Base-by-base conservation (phyloP, 2,329 filamentous ascomycete species). In the Neofusicoccum cordaticola region DNA sequence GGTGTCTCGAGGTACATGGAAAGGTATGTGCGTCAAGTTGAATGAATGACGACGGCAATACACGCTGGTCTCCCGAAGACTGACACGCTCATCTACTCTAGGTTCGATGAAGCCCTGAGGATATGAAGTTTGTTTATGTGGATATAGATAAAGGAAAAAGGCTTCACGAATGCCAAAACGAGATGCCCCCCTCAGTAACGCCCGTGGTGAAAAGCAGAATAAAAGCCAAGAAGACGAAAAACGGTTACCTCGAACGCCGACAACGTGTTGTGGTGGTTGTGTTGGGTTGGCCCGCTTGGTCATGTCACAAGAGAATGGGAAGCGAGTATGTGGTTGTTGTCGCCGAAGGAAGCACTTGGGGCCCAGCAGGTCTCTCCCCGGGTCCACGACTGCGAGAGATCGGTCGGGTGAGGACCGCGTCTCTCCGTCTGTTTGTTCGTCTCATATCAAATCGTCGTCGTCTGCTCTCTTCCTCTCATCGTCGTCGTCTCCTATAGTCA, bases 401-500 rank as follows among this genome's bases (percentile, higher is more conserved):
- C 12, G 15, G 35, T 35, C 39, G 7, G 41, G 12, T 31, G 17
- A 35, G 4, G 27, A 15, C 35, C 39, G n/a, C 27, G 12, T 51
- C 50, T 37, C 56, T 60, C 56, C 56, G 56, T 60, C 56, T 60
- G 41, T 41, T 60, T 60, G 42, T 60, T 60, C 56, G 56, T 60
- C 42, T 60, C 56, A 31, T 47, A 37, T 34, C 15, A 12, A 9
- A 11, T 61, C 42, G 13, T 50, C 58, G 27, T 48, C 39, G 0
- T 34, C 27, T 50, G n/a, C 11, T 15, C 15, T 17, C 47, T 50
- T 50, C 47, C 7, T 50, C 27, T 39, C 37, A 8, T 50, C 47
- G 42, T 39, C 27, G 39, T 39, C 37, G 19, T 39, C 27, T 48
- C 35, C 58, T 62, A 41, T 5, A 12, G 19, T 39, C 44, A 15